These are phyloP conservation scores for Ogataea naganishii DNA, from an alignment of 805 yeast species.

Conservation along the genomic window DNA sequence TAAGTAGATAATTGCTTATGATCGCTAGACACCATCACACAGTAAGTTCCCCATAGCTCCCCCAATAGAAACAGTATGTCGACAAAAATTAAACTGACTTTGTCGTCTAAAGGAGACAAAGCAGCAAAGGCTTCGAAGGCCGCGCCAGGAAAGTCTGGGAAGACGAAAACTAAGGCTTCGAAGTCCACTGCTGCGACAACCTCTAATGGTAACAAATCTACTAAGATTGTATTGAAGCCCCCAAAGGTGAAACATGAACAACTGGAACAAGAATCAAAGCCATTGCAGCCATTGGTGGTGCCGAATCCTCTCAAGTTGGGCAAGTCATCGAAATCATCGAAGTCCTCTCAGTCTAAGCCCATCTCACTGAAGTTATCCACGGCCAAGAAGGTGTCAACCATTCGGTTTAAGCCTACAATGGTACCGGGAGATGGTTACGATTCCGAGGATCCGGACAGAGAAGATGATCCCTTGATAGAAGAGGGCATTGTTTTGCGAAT, in stretches of 20 bases:
- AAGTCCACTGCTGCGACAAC: too few relatives aligned
- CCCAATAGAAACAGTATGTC: too few relatives aligned
- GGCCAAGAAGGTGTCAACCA: slow-evolving; percentile 29
- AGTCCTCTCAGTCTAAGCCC: too few relatives aligned
- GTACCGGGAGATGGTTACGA: slow-evolving; percentile 94
- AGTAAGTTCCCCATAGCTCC: too few relatives aligned
- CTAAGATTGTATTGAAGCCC: too few relatives aligned
- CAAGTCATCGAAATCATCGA: too few relatives aligned
- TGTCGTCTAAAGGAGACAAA: slow-evolving; percentile 1
- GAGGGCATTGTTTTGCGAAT: slow-evolving; percentile 78
- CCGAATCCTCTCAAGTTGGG: slow-evolving; percentile 5
- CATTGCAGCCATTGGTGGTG: background rate
- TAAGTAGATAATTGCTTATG: too few relatives aligned
- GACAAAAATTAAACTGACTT: slow-evolving; percentile 1
- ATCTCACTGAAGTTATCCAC: slow-evolving; percentile 34
- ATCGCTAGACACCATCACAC: too few relatives aligned
- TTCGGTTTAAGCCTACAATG: slow-evolving; percentile 50
- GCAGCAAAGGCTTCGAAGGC: slow-evolving; percentile 2
- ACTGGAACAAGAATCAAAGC: background rate
- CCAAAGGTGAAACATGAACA: too few relatives aligned
- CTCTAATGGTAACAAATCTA: background rate
- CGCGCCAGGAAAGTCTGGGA: background rate
- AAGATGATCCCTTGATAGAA: slow-evolving; percentile 88
- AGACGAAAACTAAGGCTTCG: too few relatives aligned
- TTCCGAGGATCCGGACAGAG: slow-evolving; percentile 92